Conservation (phyloP, 148 eudicot genomes). For the Oxyria digyna region DNA sequence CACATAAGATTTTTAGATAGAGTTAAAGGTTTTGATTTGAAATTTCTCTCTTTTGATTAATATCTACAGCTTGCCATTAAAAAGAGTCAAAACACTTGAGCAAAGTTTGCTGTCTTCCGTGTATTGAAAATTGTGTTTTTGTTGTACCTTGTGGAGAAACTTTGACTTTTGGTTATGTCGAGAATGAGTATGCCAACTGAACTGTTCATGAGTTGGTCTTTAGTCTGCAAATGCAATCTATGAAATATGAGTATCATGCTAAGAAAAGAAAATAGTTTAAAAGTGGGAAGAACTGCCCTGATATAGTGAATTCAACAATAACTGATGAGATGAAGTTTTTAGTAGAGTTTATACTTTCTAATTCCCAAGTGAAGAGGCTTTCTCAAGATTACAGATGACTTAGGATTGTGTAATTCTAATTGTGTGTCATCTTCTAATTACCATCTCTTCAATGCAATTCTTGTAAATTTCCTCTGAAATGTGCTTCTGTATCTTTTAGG, state of each 20-base stretch:
- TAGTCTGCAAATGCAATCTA: background rate
- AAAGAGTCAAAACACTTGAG: background rate
- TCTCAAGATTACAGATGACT: background rate
- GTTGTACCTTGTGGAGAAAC: background rate
- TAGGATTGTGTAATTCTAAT: background rate
- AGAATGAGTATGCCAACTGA: background rate
- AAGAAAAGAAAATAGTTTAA: background rate
- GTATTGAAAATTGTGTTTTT: background rate
- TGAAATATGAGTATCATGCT: background rate
- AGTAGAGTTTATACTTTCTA: background rate
- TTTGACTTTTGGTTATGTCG: background rate
- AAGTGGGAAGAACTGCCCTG: background rate
- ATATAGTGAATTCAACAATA: background rate
- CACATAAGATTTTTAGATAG: background rate
- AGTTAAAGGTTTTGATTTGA: background rate
- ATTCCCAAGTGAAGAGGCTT: background rate
- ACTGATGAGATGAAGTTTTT: background rate
- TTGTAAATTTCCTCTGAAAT: background rate
- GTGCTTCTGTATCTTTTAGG: constrained; percentile 23
- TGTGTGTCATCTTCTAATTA: background rate
- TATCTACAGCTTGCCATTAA: background rate
- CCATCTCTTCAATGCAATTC: background rate
- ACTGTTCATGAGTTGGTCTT: background rate
- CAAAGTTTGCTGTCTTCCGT: background rate
- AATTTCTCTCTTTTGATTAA: background rate